phyloP scores from a whole-genome alignment of 2,329 filamentous ascomycete genomes.

The Tolypocladium cylindrosporum region DNA sequence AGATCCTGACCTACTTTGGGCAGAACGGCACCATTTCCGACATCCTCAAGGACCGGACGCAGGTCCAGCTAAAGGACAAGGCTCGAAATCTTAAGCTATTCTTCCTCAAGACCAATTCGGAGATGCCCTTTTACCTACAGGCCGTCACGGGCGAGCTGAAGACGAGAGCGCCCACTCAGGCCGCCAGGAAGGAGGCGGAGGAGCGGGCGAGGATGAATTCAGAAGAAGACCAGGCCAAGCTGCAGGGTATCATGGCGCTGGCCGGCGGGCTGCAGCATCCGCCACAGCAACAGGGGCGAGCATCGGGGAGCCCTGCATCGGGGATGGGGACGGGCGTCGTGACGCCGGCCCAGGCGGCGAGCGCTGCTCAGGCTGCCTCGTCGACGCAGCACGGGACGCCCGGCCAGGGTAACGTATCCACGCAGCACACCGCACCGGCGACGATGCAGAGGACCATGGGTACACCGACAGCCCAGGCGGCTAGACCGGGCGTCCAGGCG shows the following conservation, averaged over 20 bases:
- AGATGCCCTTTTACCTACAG: slow-evolving; percentile 80
- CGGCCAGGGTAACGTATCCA: slow-evolving; percentile 2
- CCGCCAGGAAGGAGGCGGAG: slow-evolving; percentile 58
- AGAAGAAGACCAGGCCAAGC: slow-evolving; percentile 49
- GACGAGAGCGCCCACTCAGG: slow-evolving; percentile 67
- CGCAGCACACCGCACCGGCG: slow-evolving; percentile 7
- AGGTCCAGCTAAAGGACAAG: slow-evolving; percentile 90
- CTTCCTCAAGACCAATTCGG: slow-evolving; percentile 83
- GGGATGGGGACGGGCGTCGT: slow-evolving; percentile 18
- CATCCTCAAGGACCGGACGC: slow-evolving; percentile 77
- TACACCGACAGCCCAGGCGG: slow-evolving; percentile 13
- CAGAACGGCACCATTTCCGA: slow-evolving; percentile 70
- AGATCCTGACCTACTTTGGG: slow-evolving; percentile 79
- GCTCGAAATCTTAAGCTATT: slow-evolving; percentile 83
- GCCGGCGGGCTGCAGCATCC: slow-evolving; percentile 40
- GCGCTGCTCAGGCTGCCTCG: slow-evolving; percentile 12
- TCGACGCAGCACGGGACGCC: slow-evolving; percentile 7
- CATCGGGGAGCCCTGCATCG: slow-evolving; percentile 12
- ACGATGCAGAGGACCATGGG: slow-evolving; percentile 2
- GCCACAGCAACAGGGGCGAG: slow-evolving; percentile 14
- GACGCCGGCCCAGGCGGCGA: slow-evolving; percentile 22
- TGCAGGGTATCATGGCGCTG: slow-evolving; percentile 50
- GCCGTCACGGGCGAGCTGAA: slow-evolving; percentile 85
- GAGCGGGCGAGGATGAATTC: slow-evolving; percentile 48
- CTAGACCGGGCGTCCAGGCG: slow-evolving; percentile 13